Evolutionary conservation across 768 basidiomycete species (phyloP), one percentile per base, ranked within the genome.

Genomic region (Tricholoma matsutake): DNA sequence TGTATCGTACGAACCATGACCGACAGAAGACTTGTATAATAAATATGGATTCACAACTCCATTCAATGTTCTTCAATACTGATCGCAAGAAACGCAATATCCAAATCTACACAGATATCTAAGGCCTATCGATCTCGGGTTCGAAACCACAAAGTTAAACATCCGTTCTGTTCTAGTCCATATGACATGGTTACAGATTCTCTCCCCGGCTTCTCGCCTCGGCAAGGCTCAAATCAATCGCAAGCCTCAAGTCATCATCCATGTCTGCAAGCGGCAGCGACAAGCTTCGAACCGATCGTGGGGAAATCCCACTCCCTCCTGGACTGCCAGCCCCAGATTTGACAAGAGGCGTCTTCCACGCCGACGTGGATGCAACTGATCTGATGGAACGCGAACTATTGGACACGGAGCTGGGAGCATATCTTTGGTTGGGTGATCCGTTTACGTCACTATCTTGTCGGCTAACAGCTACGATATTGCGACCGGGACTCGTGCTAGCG

Each of bases 1-100:
- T 96, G 93, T 72, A 98, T 98, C 73, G 94, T 97, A 64, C 82
- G 95, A 71, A 81, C 82, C n/a, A 84, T 85, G 83, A 85, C 83
- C 39, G 83, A 85, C 68, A 78, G 82, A 64, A 76, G 83, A 64
- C 79, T 76, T 61, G 82, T 84, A 61, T 57, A 57, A 47, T 47
- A 57, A 56, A 28, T 28, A 14, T 28, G 47, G 18, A 20, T 45
- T 45, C 6, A 20, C 6, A 20, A 41, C 13, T 13, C 13, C 9
- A 39, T 39, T 39, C 37, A 45, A 22, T 18, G 43, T 3, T 45
- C 43, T 20, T 45, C 43, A 4, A 45, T 45, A 6, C 7, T 45
- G 10, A n/a, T 18, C 43, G 16, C 7, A 7, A 45, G 4, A 45
- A 45, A 22, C 2, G 20, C 43, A 45, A 45, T 45, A 18, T 8